Percentiles rank a stretch among this genome's conserved stretches.
Conservation (phyloP, 2,329 filamentous ascomycete genomes). For the Trichophyton mentagrophytes region DNA sequence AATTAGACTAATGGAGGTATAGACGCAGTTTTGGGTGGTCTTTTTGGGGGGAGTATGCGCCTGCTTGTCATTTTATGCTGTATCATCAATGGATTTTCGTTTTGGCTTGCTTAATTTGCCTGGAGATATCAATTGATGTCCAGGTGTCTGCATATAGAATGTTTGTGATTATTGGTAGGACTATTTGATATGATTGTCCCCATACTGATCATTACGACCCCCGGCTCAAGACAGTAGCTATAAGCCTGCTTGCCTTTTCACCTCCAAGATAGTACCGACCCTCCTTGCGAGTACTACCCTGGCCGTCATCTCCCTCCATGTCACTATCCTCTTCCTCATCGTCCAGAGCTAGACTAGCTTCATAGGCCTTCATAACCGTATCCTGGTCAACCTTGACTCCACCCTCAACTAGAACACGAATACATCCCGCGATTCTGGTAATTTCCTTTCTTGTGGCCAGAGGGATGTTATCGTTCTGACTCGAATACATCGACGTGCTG, state of each 20-base stretch:
- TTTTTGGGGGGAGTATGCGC: background rate
- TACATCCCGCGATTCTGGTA: slow-evolving; percentile 65
- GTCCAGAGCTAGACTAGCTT: slow-evolving; percentile 61
- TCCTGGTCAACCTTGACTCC: slow-evolving; percentile 82
- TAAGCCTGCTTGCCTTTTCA: slow-evolving; percentile 26
- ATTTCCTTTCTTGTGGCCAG: slow-evolving; percentile 75
- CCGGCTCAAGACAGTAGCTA: slow-evolving; percentile 15
- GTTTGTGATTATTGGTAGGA: background rate
- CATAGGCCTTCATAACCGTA: slow-evolving; percentile 69
- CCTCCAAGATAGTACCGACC: slow-evolving; percentile 33
- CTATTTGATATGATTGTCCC: background rate
- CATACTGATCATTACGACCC: background rate
- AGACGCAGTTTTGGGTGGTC: background rate
- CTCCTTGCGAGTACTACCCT: slow-evolving; percentile 17
- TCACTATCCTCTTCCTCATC: slow-evolving; percentile 31
- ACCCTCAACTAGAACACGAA: slow-evolving; percentile 69
- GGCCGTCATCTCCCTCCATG: slow-evolving; percentile 23
- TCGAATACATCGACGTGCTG: slow-evolving; percentile 77
- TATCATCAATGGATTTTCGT: background rate
- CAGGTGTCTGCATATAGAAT: background rate
- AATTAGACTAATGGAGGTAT: background rate
- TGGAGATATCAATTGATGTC: background rate
- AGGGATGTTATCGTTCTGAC: slow-evolving; percentile 79
- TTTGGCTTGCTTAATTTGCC: background rate
- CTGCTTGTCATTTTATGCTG: background rate